Conservation (phyloP, 805 yeast genomes). For the Ogataea pini region DNA sequence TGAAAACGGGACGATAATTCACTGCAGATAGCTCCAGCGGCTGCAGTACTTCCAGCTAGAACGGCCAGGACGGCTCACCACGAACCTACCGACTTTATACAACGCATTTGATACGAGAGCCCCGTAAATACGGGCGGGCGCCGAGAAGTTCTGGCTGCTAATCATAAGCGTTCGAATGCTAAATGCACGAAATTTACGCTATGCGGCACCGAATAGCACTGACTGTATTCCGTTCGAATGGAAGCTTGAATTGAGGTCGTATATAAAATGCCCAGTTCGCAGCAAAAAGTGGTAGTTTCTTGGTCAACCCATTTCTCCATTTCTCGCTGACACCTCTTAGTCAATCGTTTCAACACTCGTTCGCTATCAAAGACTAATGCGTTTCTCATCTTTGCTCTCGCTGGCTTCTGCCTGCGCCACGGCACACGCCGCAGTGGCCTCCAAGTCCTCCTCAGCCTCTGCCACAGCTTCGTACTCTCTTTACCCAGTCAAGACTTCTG, state of each 20-base stretch:
- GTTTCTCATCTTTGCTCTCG: slow-evolving; percentile 10
- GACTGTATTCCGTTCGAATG: background rate
- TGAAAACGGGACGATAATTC: background rate
- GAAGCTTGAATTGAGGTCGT: background rate
- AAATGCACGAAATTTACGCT: background rate
- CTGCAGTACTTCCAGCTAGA: background rate
- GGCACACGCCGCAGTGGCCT: slow-evolving; percentile 9
- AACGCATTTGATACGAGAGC: background rate
- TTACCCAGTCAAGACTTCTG: slow-evolving; percentile 25
- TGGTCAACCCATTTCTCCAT: background rate
- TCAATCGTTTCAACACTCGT: background rate
- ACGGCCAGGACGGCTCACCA: too few species aligned
- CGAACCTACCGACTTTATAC: too few species aligned
- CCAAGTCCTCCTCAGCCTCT: slow-evolving; percentile 14
- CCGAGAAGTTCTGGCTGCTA: background rate
- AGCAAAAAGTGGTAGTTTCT: background rate
- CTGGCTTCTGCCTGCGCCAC: slow-evolving; percentile 8
- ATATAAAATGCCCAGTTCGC: background rate
- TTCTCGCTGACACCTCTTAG: background rate
- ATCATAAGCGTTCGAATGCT: background rate
- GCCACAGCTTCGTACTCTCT: slow-evolving; percentile 19
- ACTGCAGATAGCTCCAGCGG: background rate
- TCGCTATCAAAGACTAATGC: slow-evolving; percentile 8
- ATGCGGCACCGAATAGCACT: background rate
- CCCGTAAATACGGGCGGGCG: background rate